A percentile compares a stretch with the other conserved stretches of the same genome.
Evolutionary conservation across 306 rosid species (phyloP).

Genomic region (Alnus rubra): DNA sequence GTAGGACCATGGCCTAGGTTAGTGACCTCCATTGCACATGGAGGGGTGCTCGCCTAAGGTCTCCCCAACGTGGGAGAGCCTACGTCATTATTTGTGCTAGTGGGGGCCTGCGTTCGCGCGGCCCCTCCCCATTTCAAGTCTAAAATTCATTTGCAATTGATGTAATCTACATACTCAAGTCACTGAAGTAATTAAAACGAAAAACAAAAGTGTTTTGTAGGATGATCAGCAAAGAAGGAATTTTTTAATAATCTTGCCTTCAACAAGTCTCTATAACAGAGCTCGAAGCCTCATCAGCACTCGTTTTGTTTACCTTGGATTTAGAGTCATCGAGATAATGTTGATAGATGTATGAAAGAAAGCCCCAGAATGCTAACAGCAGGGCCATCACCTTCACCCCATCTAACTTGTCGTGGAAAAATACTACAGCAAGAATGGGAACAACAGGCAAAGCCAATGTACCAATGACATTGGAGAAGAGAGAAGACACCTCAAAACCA

Average conservation of each 20-base stretch:
- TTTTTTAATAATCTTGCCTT: too few relatives aligned
- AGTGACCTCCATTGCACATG: slow-evolving; percentile 60
- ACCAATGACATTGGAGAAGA: slow-evolving; percentile 52
- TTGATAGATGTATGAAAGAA: slow-evolving; percentile 58
- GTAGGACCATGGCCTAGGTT: slow-evolving; percentile 46
- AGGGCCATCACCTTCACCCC: slow-evolving; percentile 54
- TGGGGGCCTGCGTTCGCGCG: too few relatives aligned
- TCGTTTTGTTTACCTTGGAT: slow-evolving; percentile 31
- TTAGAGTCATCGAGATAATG: slow-evolving; percentile 47
- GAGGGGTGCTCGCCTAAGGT: slow-evolving; percentile 58
- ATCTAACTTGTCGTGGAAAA: too few relatives aligned
- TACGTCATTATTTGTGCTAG: slow-evolving; percentile 56
- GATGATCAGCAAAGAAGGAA: too few relatives aligned
- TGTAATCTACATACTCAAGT: too few relatives aligned
- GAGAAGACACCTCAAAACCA: slow-evolving; percentile 65
- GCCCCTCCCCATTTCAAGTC: slow-evolving; percentile 12
- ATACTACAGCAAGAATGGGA: slow-evolving; percentile 55
- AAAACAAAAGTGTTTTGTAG: too few relatives aligned
- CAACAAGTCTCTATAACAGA: neutral
- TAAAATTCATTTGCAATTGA: too few relatives aligned
- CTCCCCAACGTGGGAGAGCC: slow-evolving; percentile 45
- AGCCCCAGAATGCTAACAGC: slow-evolving; percentile 62
- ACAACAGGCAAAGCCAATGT: slow-evolving; percentile 45
- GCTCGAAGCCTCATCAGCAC: slow-evolving; percentile 21
- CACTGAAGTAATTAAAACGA: too few relatives aligned